Percentiles rank a stretch among this genome's conserved stretches.
These are phyloP conservation scores for Microstroma glucosiphilum DNA, from an alignment of 1,284 basidiomycete species.

Conservation along the genomic window DNA sequence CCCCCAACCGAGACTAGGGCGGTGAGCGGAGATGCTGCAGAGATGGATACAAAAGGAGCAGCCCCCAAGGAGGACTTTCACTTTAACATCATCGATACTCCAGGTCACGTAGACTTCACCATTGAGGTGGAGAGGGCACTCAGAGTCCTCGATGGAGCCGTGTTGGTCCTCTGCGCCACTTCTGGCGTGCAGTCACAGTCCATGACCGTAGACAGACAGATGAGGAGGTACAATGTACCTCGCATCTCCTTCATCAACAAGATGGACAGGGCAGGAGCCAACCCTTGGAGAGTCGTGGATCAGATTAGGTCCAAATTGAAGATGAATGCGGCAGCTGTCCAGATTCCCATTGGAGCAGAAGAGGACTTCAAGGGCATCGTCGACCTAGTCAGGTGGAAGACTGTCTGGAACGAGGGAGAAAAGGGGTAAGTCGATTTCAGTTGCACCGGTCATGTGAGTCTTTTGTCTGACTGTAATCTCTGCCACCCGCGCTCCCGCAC, in stretches of 20 bases:
- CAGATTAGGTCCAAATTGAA: constrained; percentile 89
- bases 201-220: constrained; percentile 97
- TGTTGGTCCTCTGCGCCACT: constrained; percentile 92
- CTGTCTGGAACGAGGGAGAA: constrained; percentile 86
- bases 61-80: constrained; percentile 67
- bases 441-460: not conserved
- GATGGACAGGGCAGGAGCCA: constrained; percentile 97
- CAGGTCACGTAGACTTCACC: constrained; percentile 99
- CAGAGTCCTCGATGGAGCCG: constrained; percentile 91
- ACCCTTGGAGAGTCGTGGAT: constrained; percentile 88
- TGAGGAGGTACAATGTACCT: constrained; percentile 90
- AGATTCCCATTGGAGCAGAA: constrained; percentile 90
- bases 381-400: constrained; percentile 89
- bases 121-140: constrained; percentile 97
- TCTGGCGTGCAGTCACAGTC: constrained; percentile 97
- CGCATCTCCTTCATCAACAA: constrained; percentile 97
- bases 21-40: constrained; percentile 50
- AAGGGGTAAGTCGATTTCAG: constrained; percentile 66
- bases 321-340: constrained; percentile 89
- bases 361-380: constrained; percentile 82
- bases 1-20: constrained; percentile 51
- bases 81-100: constrained; percentile 98
- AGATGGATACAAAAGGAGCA: constrained; percentile 23
- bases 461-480: not conserved
- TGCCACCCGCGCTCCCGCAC: constrained; percentile 51